phyloP scores from a whole-genome alignment of 1,139 yeast species.

The Debaryomycetaceae sp. region DNA sequence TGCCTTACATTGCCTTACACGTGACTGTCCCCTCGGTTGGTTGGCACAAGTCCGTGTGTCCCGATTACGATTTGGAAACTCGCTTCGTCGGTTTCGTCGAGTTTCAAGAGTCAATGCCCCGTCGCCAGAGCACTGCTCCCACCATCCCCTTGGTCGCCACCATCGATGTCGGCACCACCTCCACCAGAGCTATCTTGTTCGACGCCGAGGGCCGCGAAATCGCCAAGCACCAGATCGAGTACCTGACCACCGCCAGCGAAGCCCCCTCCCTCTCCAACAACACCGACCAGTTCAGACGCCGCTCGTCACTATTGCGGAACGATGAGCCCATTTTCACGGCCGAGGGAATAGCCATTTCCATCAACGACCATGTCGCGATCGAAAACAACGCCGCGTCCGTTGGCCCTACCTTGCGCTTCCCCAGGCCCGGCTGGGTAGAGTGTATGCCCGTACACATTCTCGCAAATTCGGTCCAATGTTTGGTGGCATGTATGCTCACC shows the following conservation, averaged over 20 bases:
- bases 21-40: too few relatives aligned
- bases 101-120: too few relatives aligned
- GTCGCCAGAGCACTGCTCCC: slow-evolving; percentile 30
- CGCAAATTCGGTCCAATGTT: slow-evolving; percentile 72
- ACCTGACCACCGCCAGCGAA: slow-evolving; percentile 61
- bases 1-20: too few relatives aligned
- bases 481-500: slow-evolving; percentile 52
- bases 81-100: too few relatives aligned
- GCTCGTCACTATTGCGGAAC: slow-evolving; percentile 38
- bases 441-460: slow-evolving; percentile 83
- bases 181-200: slow-evolving; percentile 84
- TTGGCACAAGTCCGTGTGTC: too few relatives aligned
- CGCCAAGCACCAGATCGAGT: slow-evolving; percentile 84
- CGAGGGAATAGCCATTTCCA: slow-evolving; percentile 61
- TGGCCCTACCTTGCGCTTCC: slow-evolving; percentile 66
- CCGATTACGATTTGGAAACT: too few relatives aligned
- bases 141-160: slow-evolving; percentile 49
- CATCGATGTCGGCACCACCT: slow-evolving; percentile 89
- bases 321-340: slow-evolving; percentile 56
- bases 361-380: slow-evolving; percentile 47
- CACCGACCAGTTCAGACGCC: slow-evolving; percentile 42
- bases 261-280: slow-evolving; percentile 35
- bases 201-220: slow-evolving; percentile 63
- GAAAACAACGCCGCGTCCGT: slow-evolving; percentile 44
- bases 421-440: slow-evolving; percentile 88